Evolutionary conservation across 805 yeast genomes (phyloP), one percentile per base, ranked within the genome.

Genomic region (Debaryomyces hansenii): DNA sequence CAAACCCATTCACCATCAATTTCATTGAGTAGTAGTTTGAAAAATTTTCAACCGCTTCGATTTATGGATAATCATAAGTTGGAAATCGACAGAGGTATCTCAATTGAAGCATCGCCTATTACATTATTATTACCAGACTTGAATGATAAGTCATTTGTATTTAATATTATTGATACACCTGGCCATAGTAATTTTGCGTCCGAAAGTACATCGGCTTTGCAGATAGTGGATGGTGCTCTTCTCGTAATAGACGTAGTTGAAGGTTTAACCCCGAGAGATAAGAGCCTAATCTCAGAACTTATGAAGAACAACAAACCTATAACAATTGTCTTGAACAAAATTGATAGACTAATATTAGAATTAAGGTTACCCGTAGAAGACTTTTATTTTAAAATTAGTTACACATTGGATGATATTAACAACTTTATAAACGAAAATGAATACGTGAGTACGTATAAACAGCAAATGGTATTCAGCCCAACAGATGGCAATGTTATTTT

Each of bases 131-230:
- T 85, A 12, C 79, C 77, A 0, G 80, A 81, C 57, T 50, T 79
- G 24, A 66, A 66, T 12, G 65, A 62, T 11, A 80, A 78, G 50
- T 84, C 96, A 0, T 64, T 69, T 14, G 79, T 80, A 0, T 56
- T 84, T 16, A 88, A 86, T 57, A 50, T 91, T 0, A 53, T 90
- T 0, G 99, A 95, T 57, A 73, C 96, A 0, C 99, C 99, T 0
- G 99, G 99, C 0, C 98, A 94, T 64, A 78, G 80, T 0, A 84
- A 90, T 58, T 94, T 94, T 58, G 67, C 74, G 24, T 97, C 90
- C 59, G 97, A 94, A 54, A 66, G 81, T 4, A 74, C 80, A 0
- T 75, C 79, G 0, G 77, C 87, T 0, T 62, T 83, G 8, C 63
- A 79, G 18, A 70, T 84, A 0, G 77, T 78, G 0, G 97, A 94